Evolutionary conservation across 129 eudicot species (phyloP).

Genomic region (Oenanthe sinensis): DNA sequence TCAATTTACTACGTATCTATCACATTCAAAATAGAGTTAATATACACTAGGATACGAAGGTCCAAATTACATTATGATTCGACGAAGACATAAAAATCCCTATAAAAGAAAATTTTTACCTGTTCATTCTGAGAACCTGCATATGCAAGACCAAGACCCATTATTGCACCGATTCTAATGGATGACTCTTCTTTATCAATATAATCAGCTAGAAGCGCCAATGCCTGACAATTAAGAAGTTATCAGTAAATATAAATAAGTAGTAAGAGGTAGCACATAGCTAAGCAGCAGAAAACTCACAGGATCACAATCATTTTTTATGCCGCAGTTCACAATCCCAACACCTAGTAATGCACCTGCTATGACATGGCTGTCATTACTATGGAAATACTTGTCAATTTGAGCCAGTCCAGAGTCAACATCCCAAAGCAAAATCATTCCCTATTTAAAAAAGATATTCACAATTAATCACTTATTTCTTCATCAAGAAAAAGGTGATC

Average conservation of each 20-base stretch:
- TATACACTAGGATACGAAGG: too few relatives aligned
- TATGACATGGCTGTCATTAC: constrained; percentile 74
- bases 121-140: constrained; percentile 88
- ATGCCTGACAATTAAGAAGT: constrained; percentile 41
- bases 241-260: not conserved
- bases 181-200: constrained; percentile 84
- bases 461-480: not conserved
- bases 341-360: constrained; percentile 95
- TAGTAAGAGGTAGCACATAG: not conserved
- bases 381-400: constrained; percentile 91
- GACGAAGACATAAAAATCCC: not conserved
- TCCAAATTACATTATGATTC: not conserved
- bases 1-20: constrained; percentile 66
- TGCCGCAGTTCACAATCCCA: constrained; percentile 83
- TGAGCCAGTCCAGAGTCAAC: constrained; percentile 97
- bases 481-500: constrained; percentile 2
- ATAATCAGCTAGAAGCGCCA: constrained; percentile 90
- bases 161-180: constrained; percentile 84
- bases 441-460: constrained; percentile 27
- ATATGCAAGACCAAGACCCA: constrained; percentile 93
- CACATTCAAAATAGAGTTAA: too few relatives aligned
- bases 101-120: constrained; percentile 22
- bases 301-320: constrained; percentile 94
- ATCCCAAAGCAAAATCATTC: constrained; percentile 97
- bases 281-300: constrained; percentile 31